A percentile compares a stretch with the other conserved stretches of the same genome.
Conservation (phyloP, 225 moss, liverwort and hornwort species). For the Marchantia polymorpha region DNA sequence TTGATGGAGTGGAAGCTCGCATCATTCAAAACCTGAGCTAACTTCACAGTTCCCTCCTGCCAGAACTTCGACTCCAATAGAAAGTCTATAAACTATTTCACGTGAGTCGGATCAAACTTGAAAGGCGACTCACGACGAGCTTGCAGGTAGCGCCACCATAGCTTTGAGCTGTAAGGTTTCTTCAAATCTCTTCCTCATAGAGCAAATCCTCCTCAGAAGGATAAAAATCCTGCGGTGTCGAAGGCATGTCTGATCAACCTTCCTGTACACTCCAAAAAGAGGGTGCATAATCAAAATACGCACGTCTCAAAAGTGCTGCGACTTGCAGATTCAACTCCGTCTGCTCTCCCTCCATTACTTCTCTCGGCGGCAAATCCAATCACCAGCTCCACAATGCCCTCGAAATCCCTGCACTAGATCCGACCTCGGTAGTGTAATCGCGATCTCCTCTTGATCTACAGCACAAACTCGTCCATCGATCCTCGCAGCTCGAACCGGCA, state of each 20-base stretch:
- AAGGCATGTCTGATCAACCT: conserved; percentile 36
- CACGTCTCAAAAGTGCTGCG: neutral
- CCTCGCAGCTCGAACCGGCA: neutral
- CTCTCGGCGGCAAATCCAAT: neutral
- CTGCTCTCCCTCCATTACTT: neutral
- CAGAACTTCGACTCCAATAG: conserved; percentile 69
- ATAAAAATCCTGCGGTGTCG: conserved; percentile 77
- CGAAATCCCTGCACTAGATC: neutral
- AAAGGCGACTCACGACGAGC: conserved; percentile 74
- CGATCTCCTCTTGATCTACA: neutral
- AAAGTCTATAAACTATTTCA: conserved; percentile 95
- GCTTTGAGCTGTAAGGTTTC: conserved; percentile 77
- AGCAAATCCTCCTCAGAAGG: conserved; percentile 81
- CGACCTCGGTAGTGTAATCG: neutral
- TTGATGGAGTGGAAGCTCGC: conserved; percentile 73
- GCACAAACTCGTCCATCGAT: neutral
- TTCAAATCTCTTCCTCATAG: conserved; percentile 86
- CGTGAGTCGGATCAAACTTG: conserved; percentile 57
- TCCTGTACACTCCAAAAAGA: neutral
- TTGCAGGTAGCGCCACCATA: conserved; percentile 94
- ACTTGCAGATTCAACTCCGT: neutral
- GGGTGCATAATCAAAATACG: too few species aligned
- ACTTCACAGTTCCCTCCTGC: conserved; percentile 87
- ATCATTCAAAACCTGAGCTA: conserved; percentile 81
- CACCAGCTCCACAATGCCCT: neutral